Percentiles rank a stretch among this genome's conserved stretches.
Evolutionary conservation across 495 filamentous ascomycete species (phyloP).

Genomic region (Usnea hakonensis): DNA sequence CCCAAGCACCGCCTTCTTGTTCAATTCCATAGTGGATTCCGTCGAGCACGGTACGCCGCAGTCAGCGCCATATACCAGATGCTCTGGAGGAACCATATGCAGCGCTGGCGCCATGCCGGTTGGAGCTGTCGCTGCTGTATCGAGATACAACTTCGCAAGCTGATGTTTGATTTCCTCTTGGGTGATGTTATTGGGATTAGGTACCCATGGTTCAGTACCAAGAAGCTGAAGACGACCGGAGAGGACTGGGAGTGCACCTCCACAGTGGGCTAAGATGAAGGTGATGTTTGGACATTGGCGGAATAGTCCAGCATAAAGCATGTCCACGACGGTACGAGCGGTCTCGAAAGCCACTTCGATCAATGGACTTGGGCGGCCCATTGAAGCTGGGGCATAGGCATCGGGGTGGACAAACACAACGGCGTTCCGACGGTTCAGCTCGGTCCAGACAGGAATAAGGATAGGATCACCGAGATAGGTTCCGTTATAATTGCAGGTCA

Average conservation of each 20-base stretch:
- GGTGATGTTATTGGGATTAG: constrained; percentile 7
- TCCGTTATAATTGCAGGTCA: constrained; percentile 45
- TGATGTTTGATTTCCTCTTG: constrained; percentile 3
- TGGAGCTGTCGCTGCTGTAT: constrained; percentile 6
- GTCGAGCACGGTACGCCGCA: constrained; percentile 14
- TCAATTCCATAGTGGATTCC: constrained; percentile 8
- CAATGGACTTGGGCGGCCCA: constrained; percentile 9
- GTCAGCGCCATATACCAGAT: constrained; percentile 9
- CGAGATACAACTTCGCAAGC: background rate
- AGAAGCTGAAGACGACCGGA: constrained; percentile 11
- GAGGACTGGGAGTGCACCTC: constrained; percentile 8
- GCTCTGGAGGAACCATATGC: constrained; percentile 5
- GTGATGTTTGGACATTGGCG: background rate
- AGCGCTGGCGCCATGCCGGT: constrained; percentile 6
- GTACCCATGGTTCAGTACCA: constrained; percentile 10
- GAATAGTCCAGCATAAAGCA: constrained; percentile 3
- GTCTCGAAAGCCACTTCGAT: constrained; percentile 6
- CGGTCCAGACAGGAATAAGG: constrained; percentile 38
- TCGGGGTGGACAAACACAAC: constrained; percentile 46
- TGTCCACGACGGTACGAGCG: constrained; percentile 6
- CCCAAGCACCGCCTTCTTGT: constrained; percentile 3
- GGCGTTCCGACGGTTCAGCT: constrained; percentile 34
- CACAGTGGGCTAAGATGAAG: constrained; percentile 6
- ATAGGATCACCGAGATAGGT: constrained; percentile 42
- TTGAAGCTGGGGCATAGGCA: constrained; percentile 9